Evolutionary conservation across 768 basidiomycete species (phyloP).

Genomic region (Lanmaoa rubissima): DNA sequence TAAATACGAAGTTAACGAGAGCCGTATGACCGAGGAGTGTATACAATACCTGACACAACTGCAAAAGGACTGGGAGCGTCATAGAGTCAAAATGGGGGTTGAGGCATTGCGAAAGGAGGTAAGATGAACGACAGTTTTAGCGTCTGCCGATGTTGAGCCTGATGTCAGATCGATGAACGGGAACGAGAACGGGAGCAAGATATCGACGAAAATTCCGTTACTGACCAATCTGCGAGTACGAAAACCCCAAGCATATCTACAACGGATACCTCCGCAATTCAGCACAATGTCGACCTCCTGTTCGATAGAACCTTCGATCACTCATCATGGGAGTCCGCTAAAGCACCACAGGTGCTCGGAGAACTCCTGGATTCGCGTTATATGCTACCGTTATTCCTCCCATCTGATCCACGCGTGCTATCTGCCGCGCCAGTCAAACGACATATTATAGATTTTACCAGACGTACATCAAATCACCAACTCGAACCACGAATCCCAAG

Average conservation of each 20-base stretch:
- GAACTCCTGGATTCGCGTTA: slow-evolving; percentile 90
- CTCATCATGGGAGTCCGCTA: slow-evolving; percentile 73
- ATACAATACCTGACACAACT: slow-evolving; percentile 90
- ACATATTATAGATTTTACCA: slow-evolving; percentile 18
- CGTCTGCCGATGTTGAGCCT: slow-evolving; percentile 4
- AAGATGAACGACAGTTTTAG: not conserved
- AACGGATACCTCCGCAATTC: slow-evolving; percentile 37
- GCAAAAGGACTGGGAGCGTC: slow-evolving; percentile 97
- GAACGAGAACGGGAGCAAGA: slow-evolving; percentile 55
- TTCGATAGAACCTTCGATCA: slow-evolving; percentile 69
- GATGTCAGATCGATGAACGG: slow-evolving; percentile 57
- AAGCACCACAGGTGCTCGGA: slow-evolving; percentile 78
- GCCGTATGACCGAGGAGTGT: slow-evolving; percentile 93
- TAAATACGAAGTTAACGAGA: slow-evolving; percentile 91
- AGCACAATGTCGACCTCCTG: slow-evolving; percentile 71
- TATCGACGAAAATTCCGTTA: slow-evolving; percentile 30
- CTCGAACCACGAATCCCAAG: slow-evolving; percentile 39
- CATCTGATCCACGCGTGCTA: slow-evolving; percentile 74
- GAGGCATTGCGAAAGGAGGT: slow-evolving; percentile 85
- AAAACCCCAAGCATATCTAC: slow-evolving; percentile 32
- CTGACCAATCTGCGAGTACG: slow-evolving; percentile 39
- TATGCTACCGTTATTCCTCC: slow-evolving; percentile 88
- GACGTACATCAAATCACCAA: slow-evolving; percentile 17
- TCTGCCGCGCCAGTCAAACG: slow-evolving; percentile 60
- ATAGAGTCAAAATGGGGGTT: slow-evolving; percentile 83